A percentile compares a stretch with the other conserved stretches of the same genome.
phyloP scores from a whole-genome alignment of 1,139 yeast species.

The Scheffersomyces insectosa region DNA sequence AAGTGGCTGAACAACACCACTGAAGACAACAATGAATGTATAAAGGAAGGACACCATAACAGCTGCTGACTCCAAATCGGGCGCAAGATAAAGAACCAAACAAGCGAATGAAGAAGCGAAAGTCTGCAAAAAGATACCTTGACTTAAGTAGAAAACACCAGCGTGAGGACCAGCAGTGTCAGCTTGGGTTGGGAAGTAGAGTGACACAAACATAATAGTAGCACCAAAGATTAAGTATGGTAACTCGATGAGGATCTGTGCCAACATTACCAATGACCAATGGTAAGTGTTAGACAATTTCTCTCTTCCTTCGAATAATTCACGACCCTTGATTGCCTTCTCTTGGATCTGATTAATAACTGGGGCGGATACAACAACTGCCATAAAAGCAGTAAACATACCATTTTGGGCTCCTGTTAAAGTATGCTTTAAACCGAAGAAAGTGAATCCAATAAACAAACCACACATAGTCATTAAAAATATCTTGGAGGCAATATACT shows the following conservation, averaged over 20 bases:
- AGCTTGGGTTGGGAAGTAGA: slow-evolving; percentile 61
- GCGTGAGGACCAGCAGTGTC: slow-evolving; percentile 47
- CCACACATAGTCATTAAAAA: slow-evolving; percentile 45
- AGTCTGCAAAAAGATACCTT: slow-evolving; percentile 53
- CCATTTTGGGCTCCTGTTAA: slow-evolving; percentile 54
- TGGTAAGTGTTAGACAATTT: slow-evolving; percentile 65
- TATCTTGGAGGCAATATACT: slow-evolving; percentile 43
- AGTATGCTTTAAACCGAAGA: slow-evolving; percentile 37
- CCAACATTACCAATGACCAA: slow-evolving; percentile 56
- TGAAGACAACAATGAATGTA: slow-evolving; percentile 56
- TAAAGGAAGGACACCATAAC: slow-evolving; percentile 54
- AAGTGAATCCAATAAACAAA: slow-evolving; percentile 55
- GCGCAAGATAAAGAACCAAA: slow-evolving; percentile 55
- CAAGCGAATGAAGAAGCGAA: slow-evolving; percentile 58
- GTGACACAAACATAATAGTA: slow-evolving; percentile 51
- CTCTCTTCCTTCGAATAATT: slow-evolving; percentile 63
- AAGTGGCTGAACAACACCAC: slow-evolving; percentile 65
- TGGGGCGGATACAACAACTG: slow-evolving; percentile 52
- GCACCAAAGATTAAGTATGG: slow-evolving; percentile 57
- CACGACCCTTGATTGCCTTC: slow-evolving; percentile 53
- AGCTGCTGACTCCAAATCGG: slow-evolving; percentile 64
- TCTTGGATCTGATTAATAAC: slow-evolving; percentile 41
- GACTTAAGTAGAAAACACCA: slow-evolving; percentile 41
- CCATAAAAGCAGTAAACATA: slow-evolving; percentile 52
- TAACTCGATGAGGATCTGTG: slow-evolving; percentile 54